These are phyloP conservation scores for Xerocomus minutiporus DNA, from an alignment of 1,284 basidiomycete genomes.

Conservation along the genomic window DNA sequence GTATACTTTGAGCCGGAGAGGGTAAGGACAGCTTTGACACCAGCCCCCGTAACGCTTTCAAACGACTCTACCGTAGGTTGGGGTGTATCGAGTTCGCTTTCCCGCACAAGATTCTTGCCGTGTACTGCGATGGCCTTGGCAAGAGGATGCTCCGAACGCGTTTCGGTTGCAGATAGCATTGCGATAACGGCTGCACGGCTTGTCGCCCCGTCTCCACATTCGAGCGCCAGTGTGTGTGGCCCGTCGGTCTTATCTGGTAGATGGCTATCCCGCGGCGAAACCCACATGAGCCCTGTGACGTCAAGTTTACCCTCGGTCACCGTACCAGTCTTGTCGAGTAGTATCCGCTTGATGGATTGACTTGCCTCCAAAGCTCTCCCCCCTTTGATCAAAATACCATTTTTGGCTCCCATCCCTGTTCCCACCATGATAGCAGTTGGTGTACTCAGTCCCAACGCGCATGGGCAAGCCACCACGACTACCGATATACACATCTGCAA, in stretches of 20 bases:
- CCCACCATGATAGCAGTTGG: constrained; percentile 99
- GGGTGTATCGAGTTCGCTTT: constrained; percentile 34
- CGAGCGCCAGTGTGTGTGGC: constrained; percentile 43
- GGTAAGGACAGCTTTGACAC: constrained; percentile 69
- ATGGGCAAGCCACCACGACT: constrained; percentile 97
- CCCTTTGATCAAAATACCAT: constrained; percentile 98
- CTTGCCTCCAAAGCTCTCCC: constrained; percentile 93
- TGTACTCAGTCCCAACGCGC: constrained; percentile 92
- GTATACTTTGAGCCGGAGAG: constrained; percentile 47
- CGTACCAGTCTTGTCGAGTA: constrained; percentile 98
- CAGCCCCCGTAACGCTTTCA: constrained; percentile 85
- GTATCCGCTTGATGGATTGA: constrained; percentile 73
- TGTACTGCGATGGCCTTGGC: constrained; percentile 87
- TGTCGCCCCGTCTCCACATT: constrained; percentile 59
- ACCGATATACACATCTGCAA: constrained; percentile 98
- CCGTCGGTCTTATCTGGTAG: constrained; percentile 31
- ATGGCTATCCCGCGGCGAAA: constrained; percentile 40
- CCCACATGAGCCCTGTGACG: constrained; percentile 78
- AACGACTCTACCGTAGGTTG: constrained; percentile 59
- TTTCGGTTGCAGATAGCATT: constrained; percentile 84
- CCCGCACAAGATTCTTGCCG: constrained; percentile 63
- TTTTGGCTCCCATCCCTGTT: constrained; percentile 93
- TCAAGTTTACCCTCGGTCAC: constrained; percentile 84
- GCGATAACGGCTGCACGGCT: constrained; percentile 64
- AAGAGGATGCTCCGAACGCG: constrained; percentile 92